Percentiles rank a stretch among this genome's conserved stretches.
phyloP scores from a whole-genome alignment of 768 basidiomycete species.

The Phallus indusiatus region DNA sequence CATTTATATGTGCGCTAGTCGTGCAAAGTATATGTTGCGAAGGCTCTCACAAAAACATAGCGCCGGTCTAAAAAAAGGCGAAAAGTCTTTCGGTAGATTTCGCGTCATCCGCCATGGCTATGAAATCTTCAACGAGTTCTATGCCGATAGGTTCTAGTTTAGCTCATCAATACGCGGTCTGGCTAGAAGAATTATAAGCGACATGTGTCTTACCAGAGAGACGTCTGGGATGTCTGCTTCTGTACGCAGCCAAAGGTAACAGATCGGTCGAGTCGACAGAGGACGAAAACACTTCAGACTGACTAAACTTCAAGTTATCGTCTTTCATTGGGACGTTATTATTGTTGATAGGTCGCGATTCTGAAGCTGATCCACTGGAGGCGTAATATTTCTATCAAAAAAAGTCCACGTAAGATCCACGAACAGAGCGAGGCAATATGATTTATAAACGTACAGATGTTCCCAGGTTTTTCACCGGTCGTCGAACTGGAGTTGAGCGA shows the following conservation, averaged over 20 bases:
- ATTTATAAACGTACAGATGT: not conserved
- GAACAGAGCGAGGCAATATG: not conserved
- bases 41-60: too few species aligned
- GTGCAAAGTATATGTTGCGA: too few species aligned
- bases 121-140: not conserved
- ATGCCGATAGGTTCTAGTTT: not conserved
- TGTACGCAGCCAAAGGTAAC: slow-evolving; percentile 4
- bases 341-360: not conserved
- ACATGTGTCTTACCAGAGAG: not conserved
- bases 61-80: too few species aligned
- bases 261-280: not conserved
- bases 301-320: not conserved
- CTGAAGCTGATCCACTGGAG: not conserved
- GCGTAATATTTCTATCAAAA: not conserved
- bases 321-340: not conserved
- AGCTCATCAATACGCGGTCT: not conserved
- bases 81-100: too few species aligned
- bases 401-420: too few species aligned
- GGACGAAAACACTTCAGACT: not conserved
- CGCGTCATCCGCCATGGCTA: not conserved
- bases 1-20: too few species aligned
- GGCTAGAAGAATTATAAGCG: not conserved
- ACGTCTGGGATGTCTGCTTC: not conserved
- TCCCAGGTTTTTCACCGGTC: not conserved
- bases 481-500: not conserved